Evolutionary conservation across 768 basidiomycete species (phyloP).

Genomic region (Mycena epipterygia): DNA sequence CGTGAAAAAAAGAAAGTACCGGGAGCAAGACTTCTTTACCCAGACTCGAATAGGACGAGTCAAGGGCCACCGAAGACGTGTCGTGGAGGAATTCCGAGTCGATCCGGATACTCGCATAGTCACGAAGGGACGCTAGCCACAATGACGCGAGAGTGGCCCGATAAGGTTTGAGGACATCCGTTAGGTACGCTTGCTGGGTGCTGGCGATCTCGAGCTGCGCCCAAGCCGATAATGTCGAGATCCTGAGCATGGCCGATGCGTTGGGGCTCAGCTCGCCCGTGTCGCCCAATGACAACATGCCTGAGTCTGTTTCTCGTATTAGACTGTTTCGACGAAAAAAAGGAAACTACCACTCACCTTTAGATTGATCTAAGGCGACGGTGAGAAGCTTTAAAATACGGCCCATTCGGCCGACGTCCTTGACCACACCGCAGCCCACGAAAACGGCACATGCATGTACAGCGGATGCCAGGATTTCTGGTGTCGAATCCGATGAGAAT

Average conservation of each 20-base stretch:
- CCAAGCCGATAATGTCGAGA: conserved; percentile 96
- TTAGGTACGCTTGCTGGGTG: conserved; percentile 78
- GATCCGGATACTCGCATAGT: conserved; percentile 91
- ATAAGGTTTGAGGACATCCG: conserved; percentile 87
- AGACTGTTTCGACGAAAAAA: conserved; percentile 14
- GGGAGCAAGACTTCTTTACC: conserved; percentile 93
- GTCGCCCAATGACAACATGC: conserved; percentile 88
- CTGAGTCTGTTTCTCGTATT: conserved; percentile 68
- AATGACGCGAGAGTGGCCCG: conserved; percentile 79
- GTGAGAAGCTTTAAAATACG: conserved; percentile 92
- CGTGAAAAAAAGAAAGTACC: conserved; percentile 61
- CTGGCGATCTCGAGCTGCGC: conserved; percentile 91
- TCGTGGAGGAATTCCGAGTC: conserved; percentile 91
- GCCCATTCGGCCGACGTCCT: conserved; percentile 92
- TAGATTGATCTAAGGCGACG: conserved; percentile 89
- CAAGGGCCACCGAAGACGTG: conserved; percentile 78
- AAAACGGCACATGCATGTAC: conserved; percentile 95
- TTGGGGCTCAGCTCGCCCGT: conserved; percentile 91
- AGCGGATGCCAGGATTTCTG: conserved; percentile 93
- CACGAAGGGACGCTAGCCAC: conserved; percentile 91
- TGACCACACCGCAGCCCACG: conserved; percentile 95
- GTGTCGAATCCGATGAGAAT: conserved; percentile 95
- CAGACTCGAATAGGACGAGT: conserved; percentile 88
- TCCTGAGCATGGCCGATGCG: conserved; percentile 93
- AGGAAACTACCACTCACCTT: conserved; percentile 64